phyloP scores from a whole-genome alignment of 345 rosid genomes.

The Citrus trifoliata region DNA sequence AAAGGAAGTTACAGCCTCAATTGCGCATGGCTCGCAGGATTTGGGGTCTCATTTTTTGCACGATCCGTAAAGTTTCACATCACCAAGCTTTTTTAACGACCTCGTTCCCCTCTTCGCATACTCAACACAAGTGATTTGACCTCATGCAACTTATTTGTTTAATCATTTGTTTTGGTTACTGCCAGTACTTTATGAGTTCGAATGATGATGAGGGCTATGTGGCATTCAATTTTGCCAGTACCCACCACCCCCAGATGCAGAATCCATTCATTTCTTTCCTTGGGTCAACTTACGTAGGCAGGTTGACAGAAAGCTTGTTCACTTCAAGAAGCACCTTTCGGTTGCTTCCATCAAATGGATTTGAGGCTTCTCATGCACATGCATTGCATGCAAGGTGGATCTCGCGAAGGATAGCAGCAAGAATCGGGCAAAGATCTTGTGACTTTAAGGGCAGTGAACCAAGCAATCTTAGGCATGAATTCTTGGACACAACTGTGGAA shows the following conservation, averaged over 20 bases:
- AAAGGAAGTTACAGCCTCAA: too few species aligned
- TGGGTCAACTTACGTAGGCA: not conserved
- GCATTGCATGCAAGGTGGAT: not conserved
- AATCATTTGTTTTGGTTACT: not conserved
- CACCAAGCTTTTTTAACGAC: not conserved
- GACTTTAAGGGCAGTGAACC: not conserved
- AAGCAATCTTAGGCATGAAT: not conserved
- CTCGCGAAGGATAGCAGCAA: not conserved
- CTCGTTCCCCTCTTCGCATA: not conserved
- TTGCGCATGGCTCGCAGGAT: not conserved
- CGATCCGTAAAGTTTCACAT: not conserved
- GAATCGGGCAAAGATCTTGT: not conserved
- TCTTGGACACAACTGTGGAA: not conserved
- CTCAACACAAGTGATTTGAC: too few species aligned
- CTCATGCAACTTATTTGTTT: not conserved
- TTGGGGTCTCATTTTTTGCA: not conserved
- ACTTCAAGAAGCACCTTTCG: not conserved
- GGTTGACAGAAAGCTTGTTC: not conserved
- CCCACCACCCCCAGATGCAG: slow-evolving; percentile 7
- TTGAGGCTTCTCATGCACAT: not conserved
- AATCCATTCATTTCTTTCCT: not conserved
- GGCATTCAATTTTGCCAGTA: not conserved
- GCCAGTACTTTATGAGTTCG: not conserved
- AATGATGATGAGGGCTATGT: not conserved
- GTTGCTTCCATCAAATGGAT: slow-evolving; percentile 3